Evolutionary conservation across 2,329 filamentous ascomycete genomes (phyloP), one percentile per base, ranked within the genome.

Genomic region (Xylaria sp.): DNA sequence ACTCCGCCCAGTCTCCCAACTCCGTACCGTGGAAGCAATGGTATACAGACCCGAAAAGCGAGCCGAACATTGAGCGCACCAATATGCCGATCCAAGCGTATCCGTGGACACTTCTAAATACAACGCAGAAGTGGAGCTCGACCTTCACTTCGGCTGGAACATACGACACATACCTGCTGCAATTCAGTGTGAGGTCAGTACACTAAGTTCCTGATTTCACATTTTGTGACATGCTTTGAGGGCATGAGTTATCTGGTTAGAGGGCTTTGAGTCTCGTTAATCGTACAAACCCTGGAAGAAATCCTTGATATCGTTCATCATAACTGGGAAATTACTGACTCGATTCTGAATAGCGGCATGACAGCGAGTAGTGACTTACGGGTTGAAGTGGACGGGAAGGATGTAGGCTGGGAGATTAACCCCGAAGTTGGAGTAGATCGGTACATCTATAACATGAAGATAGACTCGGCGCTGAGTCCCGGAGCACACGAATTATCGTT

Each of bases 1-100:
- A 77, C 65, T 55, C 75, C 3, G 75, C 75, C 10, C 53, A 68
- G 9, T 61, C 69, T 9, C 7, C 68, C 2, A 25, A 54, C 38
- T 65, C 69, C 17, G 73, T 73, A 9, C 70, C 72, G 5, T 77
- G 75, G 75, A 69, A 49, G 5, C 72, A 74, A 47, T 77, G 75
- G 75, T 76, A 76, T 62, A 77, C 73, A 0, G 51, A 71, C 53
- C 70, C 75, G 15, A 53, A 68, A 1, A 53, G 33, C 2, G 74
- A 77, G 63, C 75, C 75, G 0, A 73, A 71, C 39, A 69, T 76
- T 36, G 62, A 77, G 63, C 70, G 75, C 17, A 69, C 73, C 55
- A 75, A 74, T 47, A 77, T 77, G 75, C 75, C 75, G 15, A 72
- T 77, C 61, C 75, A 77, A 63, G 74, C 73, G 27, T 77, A 77